A percentile compares a stretch with the other conserved stretches of the same genome.
Conservation (phyloP, 257 asterid genomes). For the Lycium barbarum region DNA sequence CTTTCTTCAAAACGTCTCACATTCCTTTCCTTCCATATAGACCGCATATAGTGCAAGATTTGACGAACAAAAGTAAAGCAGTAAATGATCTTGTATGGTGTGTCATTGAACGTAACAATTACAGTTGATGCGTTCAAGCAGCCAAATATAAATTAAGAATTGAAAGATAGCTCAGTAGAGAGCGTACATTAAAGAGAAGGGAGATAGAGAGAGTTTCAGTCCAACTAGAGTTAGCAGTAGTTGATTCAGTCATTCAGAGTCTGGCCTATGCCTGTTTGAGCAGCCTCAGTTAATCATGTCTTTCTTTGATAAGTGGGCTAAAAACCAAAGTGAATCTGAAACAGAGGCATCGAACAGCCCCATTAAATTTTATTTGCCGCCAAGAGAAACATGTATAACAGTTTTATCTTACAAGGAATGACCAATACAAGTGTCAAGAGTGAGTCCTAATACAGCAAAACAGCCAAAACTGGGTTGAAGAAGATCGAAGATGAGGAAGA, state of each 20-base stretch:
- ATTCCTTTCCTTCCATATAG: not conserved
- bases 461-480: not conserved
- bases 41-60: not conserved
- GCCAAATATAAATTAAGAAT: not conserved
- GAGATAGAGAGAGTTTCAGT: not conserved
- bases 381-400: slow-evolving; percentile 13
- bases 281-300: not conserved
- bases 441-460: not conserved
- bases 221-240: not conserved
- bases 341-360: not conserved
- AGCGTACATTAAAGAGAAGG: not conserved
- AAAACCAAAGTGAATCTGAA: not conserved
- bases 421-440: slow-evolving; percentile 2
- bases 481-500: not conserved
- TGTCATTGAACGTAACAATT: not conserved
- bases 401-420: slow-evolving; percentile 13
- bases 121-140: not conserved
- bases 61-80: too few species aligned
- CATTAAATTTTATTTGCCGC: not conserved
- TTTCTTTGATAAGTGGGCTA: not conserved
- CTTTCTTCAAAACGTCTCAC: not conserved
- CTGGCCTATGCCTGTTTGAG: not conserved
- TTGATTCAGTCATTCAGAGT: not conserved
- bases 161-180: not conserved
- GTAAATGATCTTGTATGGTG: too few species aligned